Base-by-base conservation (phyloP, 306 rosid genomes). In the Vigna unguiculata region DNA sequence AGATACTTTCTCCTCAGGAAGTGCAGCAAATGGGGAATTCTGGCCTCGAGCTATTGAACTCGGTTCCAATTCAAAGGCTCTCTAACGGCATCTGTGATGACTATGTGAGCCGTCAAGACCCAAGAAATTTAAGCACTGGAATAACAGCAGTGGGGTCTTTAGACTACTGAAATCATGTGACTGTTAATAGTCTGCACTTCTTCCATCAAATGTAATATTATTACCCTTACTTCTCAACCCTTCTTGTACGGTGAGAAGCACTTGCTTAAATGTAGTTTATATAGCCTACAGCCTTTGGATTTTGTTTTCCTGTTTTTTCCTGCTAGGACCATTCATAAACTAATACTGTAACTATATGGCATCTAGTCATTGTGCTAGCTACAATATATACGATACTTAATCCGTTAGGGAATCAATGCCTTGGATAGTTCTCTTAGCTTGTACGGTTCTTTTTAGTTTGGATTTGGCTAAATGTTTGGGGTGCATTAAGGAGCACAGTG, bases 1-100 rank as follows among this genome's bases (percentile, higher is more conserved):
- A 90, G 82, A 94, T 94, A 80, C 98, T 94, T n/a, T 94, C 98
- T 15, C 96, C 97, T 20, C 93, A 90, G 69, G 98, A 94, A 86
- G 90, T 92, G 90, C 97, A 90, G 83, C 96, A 89, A 81, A 92
- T 89, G 98, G 95, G 93, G 60, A 91, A 91, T 81, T 83, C 81
- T 48, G 97, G 92, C 48, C 86, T 89, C 6, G 92, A 91, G 85
- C 96, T 90, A 53, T 85, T 89, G 83, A 88, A 84, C 77, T 87
- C 93, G 0, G 91, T 90, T 73, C 97, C 97, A 3, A 86, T 84
- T 70, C 97, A 95, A 82, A 90, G 93, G 90, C 91, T 90, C 69
- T 86, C 97, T n/a, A 86, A 69, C 53, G 85, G 83, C 71, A 71
- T 89, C 70, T 88, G 92, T 43, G 99, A 90, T 24, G 88, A 88